phyloP scores from a whole-genome alignment of 1,284 basidiomycete genomes.

The Meira nashicola region DNA sequence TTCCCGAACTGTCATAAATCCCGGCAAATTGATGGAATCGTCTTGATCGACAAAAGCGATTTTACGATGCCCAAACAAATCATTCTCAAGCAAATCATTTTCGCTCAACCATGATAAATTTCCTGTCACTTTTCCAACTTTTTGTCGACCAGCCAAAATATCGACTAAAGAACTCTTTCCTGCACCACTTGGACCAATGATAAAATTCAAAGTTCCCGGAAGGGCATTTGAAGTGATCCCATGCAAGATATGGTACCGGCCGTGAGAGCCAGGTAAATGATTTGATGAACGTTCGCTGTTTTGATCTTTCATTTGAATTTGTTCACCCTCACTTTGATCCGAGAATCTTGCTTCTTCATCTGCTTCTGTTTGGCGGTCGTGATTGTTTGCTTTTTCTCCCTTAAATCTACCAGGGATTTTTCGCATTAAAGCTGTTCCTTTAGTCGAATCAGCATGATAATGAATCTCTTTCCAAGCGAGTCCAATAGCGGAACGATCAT shows the following conservation, averaged over 20 bases:
- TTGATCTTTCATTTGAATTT: too few species aligned
- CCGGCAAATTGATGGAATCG: slow-evolving; percentile 25
- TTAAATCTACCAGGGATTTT: too few species aligned
- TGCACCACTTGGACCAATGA: slow-evolving; percentile 39
- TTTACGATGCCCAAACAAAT: slow-evolving; percentile 9
- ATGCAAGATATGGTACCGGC: slow-evolving; percentile 15
- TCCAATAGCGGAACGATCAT: slow-evolving; percentile 22
- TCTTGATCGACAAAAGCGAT: slow-evolving; percentile 42
- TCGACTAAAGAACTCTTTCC: slow-evolving; percentile 43
- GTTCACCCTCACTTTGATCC: too few species aligned
- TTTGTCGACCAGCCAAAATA: slow-evolving; percentile 34
- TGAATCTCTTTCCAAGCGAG: slow-evolving; percentile 29
- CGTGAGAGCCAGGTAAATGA: neutral
- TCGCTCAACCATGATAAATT: slow-evolving; percentile 17
- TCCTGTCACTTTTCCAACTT: slow-evolving; percentile 25
- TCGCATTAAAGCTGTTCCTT: too few species aligned
- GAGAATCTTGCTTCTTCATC: too few species aligned
- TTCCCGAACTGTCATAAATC: slow-evolving; percentile 36
- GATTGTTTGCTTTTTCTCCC: too few species aligned
- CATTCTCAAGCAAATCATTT: neutral
- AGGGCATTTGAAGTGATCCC: slow-evolving; percentile 24
- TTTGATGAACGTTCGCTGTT: too few species aligned
- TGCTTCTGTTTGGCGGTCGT: too few species aligned
- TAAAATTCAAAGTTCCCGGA: slow-evolving; percentile 31
- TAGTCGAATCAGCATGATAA: slow-evolving; percentile 15